These are phyloP conservation scores for Picea glauca DNA, from an alignment of 75 land plant species.

Conservation along the genomic window DNA sequence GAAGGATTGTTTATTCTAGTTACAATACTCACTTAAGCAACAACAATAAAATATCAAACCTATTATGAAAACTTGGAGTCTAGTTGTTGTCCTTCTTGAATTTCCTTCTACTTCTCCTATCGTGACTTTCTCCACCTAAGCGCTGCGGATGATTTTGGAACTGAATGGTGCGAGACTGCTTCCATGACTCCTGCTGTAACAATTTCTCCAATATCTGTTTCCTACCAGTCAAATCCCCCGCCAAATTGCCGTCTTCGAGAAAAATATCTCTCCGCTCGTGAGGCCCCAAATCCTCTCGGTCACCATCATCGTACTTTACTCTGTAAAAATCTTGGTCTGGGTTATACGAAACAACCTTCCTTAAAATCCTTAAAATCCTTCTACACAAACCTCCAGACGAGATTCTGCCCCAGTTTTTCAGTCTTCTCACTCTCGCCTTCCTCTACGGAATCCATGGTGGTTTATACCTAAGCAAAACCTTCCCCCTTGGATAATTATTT, in stretches of 20 bases:
- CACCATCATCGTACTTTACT: conserved; percentile 70
- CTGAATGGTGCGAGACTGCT: background rate
- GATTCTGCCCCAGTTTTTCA: background rate
- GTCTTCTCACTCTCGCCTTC: conserved; percentile 6
- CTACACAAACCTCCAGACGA: conserved; percentile 47
- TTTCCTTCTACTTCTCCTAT: no score
- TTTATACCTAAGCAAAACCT: no score
- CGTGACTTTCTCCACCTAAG: background rate
- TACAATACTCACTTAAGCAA: no score
- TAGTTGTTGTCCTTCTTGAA: no score
- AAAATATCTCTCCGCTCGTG: conserved; percentile 23
- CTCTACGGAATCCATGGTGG: no score
- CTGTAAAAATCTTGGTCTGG: conserved; percentile 33
- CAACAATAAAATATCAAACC: no score
- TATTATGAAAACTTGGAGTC: no score
- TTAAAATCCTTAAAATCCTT: conserved; percentile 46
- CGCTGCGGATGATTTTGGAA: background rate
- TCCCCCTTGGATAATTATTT: no score
- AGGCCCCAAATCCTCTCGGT: conserved; percentile 60
- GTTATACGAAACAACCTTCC: conserved; percentile 32
- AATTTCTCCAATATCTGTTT: conserved; percentile 35
- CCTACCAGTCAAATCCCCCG: conserved; percentile 15
- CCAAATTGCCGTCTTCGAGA: conserved; percentile 10
- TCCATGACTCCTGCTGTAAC: background rate
- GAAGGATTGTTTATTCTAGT: no score